Conservation (phyloP, 148 eudicot genomes). For the Cornus kousa region DNA sequence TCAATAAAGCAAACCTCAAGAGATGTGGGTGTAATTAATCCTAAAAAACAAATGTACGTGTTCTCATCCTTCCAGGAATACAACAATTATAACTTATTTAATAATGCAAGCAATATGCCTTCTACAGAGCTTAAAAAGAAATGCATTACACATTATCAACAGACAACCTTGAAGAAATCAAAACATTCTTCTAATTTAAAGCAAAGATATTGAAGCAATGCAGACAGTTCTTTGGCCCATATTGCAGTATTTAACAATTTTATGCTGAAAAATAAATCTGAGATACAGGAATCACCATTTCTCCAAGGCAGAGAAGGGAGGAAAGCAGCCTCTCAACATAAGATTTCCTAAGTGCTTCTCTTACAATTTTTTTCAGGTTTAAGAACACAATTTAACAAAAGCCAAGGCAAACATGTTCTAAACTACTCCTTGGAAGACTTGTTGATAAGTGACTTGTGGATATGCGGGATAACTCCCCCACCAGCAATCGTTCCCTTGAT, state of each 20-base stretch:
- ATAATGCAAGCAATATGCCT: no score
- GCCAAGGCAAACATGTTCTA: not conserved
- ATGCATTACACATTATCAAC: no score
- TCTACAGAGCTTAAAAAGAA: no score
- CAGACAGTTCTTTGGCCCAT: not conserved
- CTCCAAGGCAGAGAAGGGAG: no score
- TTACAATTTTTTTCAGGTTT: not conserved
- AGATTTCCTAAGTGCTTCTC: not conserved
- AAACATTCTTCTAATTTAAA: not conserved
- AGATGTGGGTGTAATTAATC: no score
- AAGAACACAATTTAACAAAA: not conserved
- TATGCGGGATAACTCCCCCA: not conserved
- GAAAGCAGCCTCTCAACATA: not conserved
- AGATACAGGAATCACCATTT: not conserved
- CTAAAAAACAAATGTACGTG: no score
- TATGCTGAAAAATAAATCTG: not conserved
- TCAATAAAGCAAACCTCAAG: no score
- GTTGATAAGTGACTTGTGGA: constrained; percentile 1
- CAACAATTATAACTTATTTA: no score
- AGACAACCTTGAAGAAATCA: no score
- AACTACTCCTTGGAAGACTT: not conserved
- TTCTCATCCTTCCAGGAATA: no score
- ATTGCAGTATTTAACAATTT: not conserved
- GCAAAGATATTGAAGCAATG: not conserved
- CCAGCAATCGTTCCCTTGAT: not conserved